Percentiles rank a stretch among this genome's conserved stretches.
Evolutionary conservation across 1,284 basidiomycete genomes (phyloP).

Genomic region (Ceratobasidium sp.): DNA sequence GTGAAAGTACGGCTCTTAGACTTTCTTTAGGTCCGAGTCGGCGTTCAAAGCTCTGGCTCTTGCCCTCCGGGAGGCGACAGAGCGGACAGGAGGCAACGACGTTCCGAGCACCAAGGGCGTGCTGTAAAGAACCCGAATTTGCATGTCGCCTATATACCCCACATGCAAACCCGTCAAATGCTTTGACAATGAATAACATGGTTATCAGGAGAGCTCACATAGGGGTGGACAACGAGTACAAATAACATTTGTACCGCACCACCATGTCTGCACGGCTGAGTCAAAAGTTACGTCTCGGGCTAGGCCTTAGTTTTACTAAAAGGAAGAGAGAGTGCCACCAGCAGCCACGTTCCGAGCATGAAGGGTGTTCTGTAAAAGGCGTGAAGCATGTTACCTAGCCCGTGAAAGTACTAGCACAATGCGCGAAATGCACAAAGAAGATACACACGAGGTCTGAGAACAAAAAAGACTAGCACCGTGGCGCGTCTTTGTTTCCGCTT

Average conservation of each 20-base stretch:
- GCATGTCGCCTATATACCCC: neutral
- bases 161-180: neutral
- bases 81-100: constrained; percentile 89
- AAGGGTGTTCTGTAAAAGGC: neutral
- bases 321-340: neutral
- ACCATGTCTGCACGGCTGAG: neutral
- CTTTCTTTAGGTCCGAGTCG: constrained; percentile 81
- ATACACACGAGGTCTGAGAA: neutral
- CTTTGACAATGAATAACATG: no score
- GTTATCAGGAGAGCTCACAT: no score
- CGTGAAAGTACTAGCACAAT: neutral
- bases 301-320: neutral
- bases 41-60: constrained; percentile 98
- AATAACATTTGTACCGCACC: no score
- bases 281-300: neutral
- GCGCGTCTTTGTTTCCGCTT: neutral
- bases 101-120: constrained; percentile 99
- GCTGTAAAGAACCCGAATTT: constrained; percentile 60
- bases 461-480: neutral
- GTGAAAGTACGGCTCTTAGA: no score
- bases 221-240: no score
- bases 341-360: neutral
- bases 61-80: constrained; percentile 94
- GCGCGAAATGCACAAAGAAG: constrained; percentile 1
- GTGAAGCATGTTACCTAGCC: neutral